Conservation (phyloP, 441 rosid genomes). For the Aleurites moluccanus region DNA sequence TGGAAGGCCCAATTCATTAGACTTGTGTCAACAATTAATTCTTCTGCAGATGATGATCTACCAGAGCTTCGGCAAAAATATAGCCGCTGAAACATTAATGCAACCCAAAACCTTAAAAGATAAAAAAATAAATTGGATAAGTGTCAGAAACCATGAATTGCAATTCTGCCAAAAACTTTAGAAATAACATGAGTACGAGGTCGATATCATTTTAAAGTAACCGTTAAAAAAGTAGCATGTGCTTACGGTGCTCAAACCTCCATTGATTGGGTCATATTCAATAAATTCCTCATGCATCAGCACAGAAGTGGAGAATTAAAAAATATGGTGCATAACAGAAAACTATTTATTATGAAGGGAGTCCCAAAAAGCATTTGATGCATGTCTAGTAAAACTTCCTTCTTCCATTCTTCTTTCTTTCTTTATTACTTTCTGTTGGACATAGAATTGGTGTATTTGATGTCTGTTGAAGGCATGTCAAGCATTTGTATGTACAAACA, state of each 20-base stretch:
- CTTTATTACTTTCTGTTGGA: background rate
- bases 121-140: slow-evolving; percentile 18
- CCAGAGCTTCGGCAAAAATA: slow-evolving; percentile 56
- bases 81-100: slow-evolving; percentile 73
- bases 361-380: background rate
- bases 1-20: slow-evolving; percentile 90
- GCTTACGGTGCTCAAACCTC: background rate
- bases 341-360: background rate
- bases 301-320: background rate
- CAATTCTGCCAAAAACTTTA: background rate
- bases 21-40: slow-evolving; percentile 64
- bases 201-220: background rate
- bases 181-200: background rate
- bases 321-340: background rate
- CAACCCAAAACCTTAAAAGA: slow-evolving; percentile 80
- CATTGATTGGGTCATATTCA: background rate
- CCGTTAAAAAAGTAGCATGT: background rate
- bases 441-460: background rate
- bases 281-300: background rate
- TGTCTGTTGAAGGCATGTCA: background rate
- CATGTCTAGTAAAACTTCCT: background rate
- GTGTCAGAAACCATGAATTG: slow-evolving; percentile 1
- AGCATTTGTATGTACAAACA: background rate
- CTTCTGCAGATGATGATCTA: slow-evolving; percentile 61
- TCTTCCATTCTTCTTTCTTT: background rate